Percentiles rank a stretch among this genome's conserved stretches.
phyloP scores from a whole-genome alignment of 805 yeast species.

The Saturnispora serradocipensis region DNA sequence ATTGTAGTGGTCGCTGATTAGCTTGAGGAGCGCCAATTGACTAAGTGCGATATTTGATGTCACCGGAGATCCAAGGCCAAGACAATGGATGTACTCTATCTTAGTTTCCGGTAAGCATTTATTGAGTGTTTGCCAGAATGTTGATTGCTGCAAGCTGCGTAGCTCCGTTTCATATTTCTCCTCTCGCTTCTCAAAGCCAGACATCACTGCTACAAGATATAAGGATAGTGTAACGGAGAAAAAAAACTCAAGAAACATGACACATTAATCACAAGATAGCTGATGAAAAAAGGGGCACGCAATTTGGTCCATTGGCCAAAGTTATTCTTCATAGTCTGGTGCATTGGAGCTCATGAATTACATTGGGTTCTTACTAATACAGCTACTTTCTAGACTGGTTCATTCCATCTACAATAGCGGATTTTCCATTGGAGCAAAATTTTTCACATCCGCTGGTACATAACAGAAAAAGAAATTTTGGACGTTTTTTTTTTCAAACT shows the following conservation, averaged over 20 bases:
- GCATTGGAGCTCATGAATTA: too few relatives aligned
- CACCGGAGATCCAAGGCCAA: constrained; percentile 25
- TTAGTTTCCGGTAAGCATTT: background rate
- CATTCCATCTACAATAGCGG: background rate
- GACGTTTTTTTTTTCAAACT: background rate
- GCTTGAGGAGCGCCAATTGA: constrained; percentile 22
- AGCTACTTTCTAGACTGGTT: background rate
- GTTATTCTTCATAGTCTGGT: too few relatives aligned
- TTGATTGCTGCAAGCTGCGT: background rate
- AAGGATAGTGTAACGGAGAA: background rate
- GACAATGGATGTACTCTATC: constrained; percentile 15
- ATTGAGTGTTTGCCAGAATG: background rate
- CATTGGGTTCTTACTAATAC: too few relatives aligned
- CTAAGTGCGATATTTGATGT: constrained; percentile 19
- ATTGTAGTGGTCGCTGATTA: constrained; percentile 11
- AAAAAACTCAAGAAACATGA: background rate
- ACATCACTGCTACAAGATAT: background rate
- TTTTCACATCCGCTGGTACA: background rate
- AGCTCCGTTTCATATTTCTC: background rate
- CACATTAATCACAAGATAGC: background rate
- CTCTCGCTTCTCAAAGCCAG: background rate
- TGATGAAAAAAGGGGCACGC: background rate
- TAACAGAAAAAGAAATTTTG: background rate
- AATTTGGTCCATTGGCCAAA: too few relatives aligned
- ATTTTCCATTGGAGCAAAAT: background rate